phyloP scores from a whole-genome alignment of 169 alveolate genomes.

The Plasmodium cynomolgi region DNA sequence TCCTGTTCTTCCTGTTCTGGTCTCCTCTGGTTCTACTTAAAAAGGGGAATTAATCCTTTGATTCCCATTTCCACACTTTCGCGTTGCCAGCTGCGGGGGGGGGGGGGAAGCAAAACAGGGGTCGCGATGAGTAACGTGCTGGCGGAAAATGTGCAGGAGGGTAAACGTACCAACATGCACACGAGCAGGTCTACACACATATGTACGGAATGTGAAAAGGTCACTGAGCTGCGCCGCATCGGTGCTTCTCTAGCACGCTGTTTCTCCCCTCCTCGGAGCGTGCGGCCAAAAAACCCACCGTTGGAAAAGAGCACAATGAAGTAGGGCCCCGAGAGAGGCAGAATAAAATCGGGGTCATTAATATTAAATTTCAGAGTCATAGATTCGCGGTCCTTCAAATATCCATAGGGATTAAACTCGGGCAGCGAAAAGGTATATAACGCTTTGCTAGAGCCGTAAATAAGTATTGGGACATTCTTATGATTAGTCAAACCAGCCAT shows the following conservation, averaged over 20 bases:
- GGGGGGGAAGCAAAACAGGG: not conserved
- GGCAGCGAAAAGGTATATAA: constrained; percentile 72
- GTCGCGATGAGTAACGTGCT: not conserved
- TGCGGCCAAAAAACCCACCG: not conserved
- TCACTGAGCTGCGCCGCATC: not conserved
- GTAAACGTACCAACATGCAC: not conserved
- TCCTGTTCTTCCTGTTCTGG: not conserved
- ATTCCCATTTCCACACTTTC: constrained; percentile 68
- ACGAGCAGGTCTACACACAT: not conserved
- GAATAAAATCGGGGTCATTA: constrained; percentile 62
- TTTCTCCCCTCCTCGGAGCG: not conserved
- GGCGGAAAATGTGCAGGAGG: not conserved
- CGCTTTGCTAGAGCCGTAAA: constrained; percentile 67
- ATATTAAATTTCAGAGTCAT: constrained; percentile 39
- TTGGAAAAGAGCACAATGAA: constrained; percentile 60
- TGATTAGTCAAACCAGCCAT: constrained; percentile 73
- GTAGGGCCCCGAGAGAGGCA: constrained; percentile 71
- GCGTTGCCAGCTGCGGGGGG: constrained; percentile 51
- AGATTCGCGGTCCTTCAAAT: constrained; percentile 60
- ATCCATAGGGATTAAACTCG: constrained; percentile 65
- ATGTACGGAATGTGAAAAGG: not conserved
- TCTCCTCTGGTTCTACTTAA: constrained; percentile 14
- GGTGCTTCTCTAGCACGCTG: not conserved
- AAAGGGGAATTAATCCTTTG: constrained; percentile 37
- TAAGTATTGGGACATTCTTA: constrained; percentile 49